A percentile compares a stretch with the other conserved stretches of the same genome.
phyloP scores from a whole-genome alignment of 2,329 filamentous ascomycete genomes.

The Didymella keratinophila region DNA sequence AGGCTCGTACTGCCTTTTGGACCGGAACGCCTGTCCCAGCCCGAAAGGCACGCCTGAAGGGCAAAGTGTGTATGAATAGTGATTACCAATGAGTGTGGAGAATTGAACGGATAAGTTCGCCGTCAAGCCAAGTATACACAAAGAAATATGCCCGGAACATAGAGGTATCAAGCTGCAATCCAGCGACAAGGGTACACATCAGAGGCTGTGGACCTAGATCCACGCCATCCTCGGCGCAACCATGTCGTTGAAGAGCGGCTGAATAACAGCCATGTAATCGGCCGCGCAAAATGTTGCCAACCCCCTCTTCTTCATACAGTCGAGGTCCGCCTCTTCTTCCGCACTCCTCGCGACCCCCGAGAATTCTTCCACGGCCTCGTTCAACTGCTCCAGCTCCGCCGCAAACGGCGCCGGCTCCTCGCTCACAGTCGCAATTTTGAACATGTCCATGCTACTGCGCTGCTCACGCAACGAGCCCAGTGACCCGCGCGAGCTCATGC shows the following conservation, averaged over 20 bases:
- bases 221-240: slow-evolving; percentile 42
- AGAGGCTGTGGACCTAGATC: slow-evolving; percentile 34
- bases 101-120: not conserved
- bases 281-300: slow-evolving; percentile 77
- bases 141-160: not conserved
- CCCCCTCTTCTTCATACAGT: slow-evolving; percentile 72
- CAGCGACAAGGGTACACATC: too few species aligned
- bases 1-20: too few species aligned
- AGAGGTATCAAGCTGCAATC: not conserved
- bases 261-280: slow-evolving; percentile 85
- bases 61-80: slow-evolving; percentile 3
- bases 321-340: slow-evolving; percentile 76
- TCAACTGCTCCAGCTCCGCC: slow-evolving; percentile 87
- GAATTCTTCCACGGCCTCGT: slow-evolving; percentile 91
- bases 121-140: slow-evolving; percentile 17
- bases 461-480: slow-evolving; percentile 65
- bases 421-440: slow-evolving; percentile 37
- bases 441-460: slow-evolving; percentile 57
- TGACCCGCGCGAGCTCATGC: slow-evolving; percentile 44
- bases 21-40: too few species aligned
- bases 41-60: too few species aligned
- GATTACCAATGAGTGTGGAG: slow-evolving; percentile 15
- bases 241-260: slow-evolving; percentile 61
- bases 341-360: slow-evolving; percentile 65
- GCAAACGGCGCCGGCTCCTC: slow-evolving; percentile 72